Percentiles rank a stretch among this genome's conserved stretches.
These are phyloP conservation scores for Parafenestella ontariensis DNA, from an alignment of 2,329 filamentous ascomycete species.

Conservation along the genomic window DNA sequence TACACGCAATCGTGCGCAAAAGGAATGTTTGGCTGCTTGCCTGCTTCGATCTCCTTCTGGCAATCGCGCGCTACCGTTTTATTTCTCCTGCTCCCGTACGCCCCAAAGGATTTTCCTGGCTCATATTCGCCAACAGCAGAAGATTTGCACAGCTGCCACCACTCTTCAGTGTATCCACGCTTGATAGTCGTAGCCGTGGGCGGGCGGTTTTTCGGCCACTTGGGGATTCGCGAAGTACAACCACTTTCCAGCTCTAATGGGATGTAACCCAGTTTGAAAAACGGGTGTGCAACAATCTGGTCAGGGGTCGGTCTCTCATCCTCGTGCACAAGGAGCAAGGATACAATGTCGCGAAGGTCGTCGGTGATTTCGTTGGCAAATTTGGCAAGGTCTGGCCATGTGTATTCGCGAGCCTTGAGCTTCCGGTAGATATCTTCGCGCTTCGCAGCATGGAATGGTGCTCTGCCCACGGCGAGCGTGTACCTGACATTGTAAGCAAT, in stretches of 20 bases:
- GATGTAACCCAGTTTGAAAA: conserved; percentile 79
- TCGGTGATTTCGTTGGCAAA: conserved; percentile 74
- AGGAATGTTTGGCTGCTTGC: conserved; percentile 57
- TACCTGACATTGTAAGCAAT: conserved; percentile 64
- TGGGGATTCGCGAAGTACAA: conserved; percentile 55
- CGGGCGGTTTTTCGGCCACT: conserved; percentile 55
- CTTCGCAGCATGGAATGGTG: conserved; percentile 92
- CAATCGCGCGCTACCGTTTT: conserved; percentile 59
- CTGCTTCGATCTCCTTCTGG: conserved; percentile 56
- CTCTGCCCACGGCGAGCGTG: conserved; percentile 94
- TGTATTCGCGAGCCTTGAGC: conserved; percentile 75
- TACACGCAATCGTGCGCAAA: conserved; percentile 58
- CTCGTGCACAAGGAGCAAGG: conserved; percentile 76
- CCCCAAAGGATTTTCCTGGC: conserved; percentile 54
- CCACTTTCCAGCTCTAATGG: conserved; percentile 60
- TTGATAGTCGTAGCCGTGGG: conserved; percentile 53
- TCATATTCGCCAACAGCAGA: conserved; percentile 59
- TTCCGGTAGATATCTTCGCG: conserved; percentile 83
- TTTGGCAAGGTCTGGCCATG: conserved; percentile 74
- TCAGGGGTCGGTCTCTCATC: conserved; percentile 78
- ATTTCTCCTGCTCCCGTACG: conserved; percentile 56
- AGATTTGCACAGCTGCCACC: conserved; percentile 58
- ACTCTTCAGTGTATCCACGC: conserved; percentile 59
- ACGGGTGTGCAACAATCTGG: conserved; percentile 77
- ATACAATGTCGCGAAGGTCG: conserved; percentile 80